A percentile compares a stretch with the other conserved stretches of the same genome.
Evolutionary conservation across 2,329 filamentous ascomycete genomes (phyloP).

Genomic region (Elsinoe necatrix): DNA sequence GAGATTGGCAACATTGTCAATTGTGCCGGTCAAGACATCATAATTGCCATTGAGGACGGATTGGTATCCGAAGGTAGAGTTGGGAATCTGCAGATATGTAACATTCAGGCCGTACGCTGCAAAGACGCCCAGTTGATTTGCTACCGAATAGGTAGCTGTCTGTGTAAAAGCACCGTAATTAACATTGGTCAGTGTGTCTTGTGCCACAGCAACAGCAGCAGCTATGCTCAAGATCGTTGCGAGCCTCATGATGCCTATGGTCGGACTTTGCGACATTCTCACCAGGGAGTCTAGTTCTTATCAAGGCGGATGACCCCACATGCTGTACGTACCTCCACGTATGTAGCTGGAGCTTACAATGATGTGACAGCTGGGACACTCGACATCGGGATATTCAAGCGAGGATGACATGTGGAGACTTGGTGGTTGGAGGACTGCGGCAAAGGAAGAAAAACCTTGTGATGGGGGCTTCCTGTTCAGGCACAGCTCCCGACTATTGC

Average conservation of each 20-base stretch:
- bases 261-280: not conserved
- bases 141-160: slow-evolving; percentile 28
- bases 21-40: slow-evolving; percentile 26
- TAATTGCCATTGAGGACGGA: slow-evolving; percentile 23
- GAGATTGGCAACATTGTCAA: slow-evolving; percentile 28
- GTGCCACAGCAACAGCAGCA: not conserved
- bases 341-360: not conserved
- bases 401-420: not conserved
- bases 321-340: too few species aligned
- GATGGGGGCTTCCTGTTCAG: not conserved
- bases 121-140: slow-evolving; percentile 27
- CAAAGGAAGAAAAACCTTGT: not conserved
- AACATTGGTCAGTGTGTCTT: slow-evolving; percentile 15
- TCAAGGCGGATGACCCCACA: not conserved
- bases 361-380: not conserved
- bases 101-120: slow-evolving; percentile 25
- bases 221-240: not conserved
- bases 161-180: slow-evolving; percentile 21
- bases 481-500: not conserved
- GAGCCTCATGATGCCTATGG: not conserved
- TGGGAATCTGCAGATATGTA: slow-evolving; percentile 26
- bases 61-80: slow-evolving; percentile 24
- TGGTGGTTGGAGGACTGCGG: not conserved
- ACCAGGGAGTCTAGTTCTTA: not conserved
- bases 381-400: not conserved